phyloP scores from a whole-genome alignment of 2,329 filamentous ascomycete species.

The Blastomyces percursus region DNA sequence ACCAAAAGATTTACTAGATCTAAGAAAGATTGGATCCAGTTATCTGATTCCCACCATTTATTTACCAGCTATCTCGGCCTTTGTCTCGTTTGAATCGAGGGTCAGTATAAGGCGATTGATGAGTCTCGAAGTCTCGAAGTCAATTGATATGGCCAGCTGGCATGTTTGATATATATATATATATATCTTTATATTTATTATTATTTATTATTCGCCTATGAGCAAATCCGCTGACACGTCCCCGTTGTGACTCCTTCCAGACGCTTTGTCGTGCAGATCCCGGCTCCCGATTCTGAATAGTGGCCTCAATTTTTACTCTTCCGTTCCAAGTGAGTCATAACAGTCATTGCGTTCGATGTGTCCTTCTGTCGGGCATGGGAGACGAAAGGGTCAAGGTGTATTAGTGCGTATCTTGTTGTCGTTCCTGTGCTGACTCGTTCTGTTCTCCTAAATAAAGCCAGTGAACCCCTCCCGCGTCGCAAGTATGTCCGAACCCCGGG shows the following conservation, averaged over 20 bases:
- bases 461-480: slow-evolving; percentile 3
- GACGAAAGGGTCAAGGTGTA: neutral
- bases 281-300: slow-evolving; percentile 3
- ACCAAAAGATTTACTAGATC: neutral
- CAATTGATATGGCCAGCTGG: slow-evolving; percentile 4
- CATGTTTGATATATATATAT: neutral
- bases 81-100: neutral
- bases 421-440: neutral
- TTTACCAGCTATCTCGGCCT: neutral
- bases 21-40: neutral
- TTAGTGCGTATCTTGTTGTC: neutral
- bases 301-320: neutral
- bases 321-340: neutral
- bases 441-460: neutral
- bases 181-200: no score
- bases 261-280: neutral
- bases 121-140: neutral
- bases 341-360: neutral
- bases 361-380: neutral
- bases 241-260: neutral
- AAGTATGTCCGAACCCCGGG: slow-evolving; percentile 23
- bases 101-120: neutral
- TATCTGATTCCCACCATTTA: neutral
- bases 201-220: neutral
- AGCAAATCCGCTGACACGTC: neutral